Conservation (phyloP, 2,329 filamentous ascomycete genomes). For the Bimuria novae-zelandiae region DNA sequence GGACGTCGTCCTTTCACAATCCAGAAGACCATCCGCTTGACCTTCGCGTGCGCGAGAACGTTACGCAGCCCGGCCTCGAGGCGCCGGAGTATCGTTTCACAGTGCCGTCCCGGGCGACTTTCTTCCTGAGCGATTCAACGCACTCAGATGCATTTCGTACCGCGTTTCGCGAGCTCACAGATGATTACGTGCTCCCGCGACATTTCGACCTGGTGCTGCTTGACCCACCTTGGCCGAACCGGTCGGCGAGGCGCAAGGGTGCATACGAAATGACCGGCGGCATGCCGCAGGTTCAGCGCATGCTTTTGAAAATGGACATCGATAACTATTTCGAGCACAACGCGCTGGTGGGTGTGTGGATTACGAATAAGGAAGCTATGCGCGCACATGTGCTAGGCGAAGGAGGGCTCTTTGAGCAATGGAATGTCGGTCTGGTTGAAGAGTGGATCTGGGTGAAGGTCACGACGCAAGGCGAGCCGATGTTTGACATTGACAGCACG, state of each 20-base stretch:
- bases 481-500: slow-evolving; percentile 62
- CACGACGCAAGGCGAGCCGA: slow-evolving; percentile 66
- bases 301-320: slow-evolving; percentile 53
- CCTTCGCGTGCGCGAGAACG: slow-evolving; percentile 26
- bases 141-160: slow-evolving; percentile 43
- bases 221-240: slow-evolving; percentile 83
- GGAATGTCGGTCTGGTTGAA: slow-evolving; percentile 67
- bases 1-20: slow-evolving; percentile 39
- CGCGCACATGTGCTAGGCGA: slow-evolving; percentile 60
- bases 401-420: slow-evolving; percentile 65
- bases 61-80: slow-evolving; percentile 11
- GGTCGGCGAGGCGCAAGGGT: slow-evolving; percentile 68
- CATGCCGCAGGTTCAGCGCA: slow-evolving; percentile 52
- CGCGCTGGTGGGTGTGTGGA: slow-evolving; percentile 70
- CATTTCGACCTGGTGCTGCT: slow-evolving; percentile 71
- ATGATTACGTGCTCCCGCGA: slow-evolving; percentile 49
- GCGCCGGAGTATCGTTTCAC: slow-evolving; percentile 39
- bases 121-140: slow-evolving; percentile 55
- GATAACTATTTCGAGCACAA: slow-evolving; percentile 44
- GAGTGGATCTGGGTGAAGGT: slow-evolving; percentile 84
- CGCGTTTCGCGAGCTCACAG: slow-evolving; percentile 42
- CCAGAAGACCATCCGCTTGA: slow-evolving; percentile 27
- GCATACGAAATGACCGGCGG: slow-evolving; percentile 52
- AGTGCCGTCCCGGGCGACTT: slow-evolving; percentile 56
- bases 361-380: slow-evolving; percentile 71